A percentile compares a stretch with the other conserved stretches of the same genome.
phyloP scores from a whole-genome alignment of 164 flowering plant species.

The Magnolia kwangsiensis region DNA sequence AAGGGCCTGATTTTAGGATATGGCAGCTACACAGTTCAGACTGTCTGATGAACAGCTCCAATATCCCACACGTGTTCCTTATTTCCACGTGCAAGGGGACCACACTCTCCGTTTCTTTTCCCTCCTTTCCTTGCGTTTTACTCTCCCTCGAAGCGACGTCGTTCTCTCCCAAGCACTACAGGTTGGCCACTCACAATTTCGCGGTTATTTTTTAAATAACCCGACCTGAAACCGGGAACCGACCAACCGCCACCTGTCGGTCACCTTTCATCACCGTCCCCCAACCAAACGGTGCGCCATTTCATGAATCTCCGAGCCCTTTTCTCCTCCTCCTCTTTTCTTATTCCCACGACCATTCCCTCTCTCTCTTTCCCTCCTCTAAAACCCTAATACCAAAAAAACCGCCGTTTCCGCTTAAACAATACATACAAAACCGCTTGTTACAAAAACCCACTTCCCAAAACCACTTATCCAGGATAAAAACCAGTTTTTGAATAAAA shows the following conservation, averaged over 20 bases:
- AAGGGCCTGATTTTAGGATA: too few relatives aligned
- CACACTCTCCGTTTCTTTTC: too few relatives aligned
- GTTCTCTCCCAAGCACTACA: constrained; percentile 36
- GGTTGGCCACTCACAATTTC: constrained; percentile 39
- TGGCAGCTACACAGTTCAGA: too few relatives aligned
- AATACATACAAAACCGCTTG: background rate
- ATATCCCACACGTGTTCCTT: too few relatives aligned
- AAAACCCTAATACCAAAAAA: background rate
- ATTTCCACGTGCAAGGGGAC: too few relatives aligned
- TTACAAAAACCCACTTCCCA: background rate
- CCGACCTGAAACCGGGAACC: constrained; percentile 12
- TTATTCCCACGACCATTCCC: constrained; percentile 16
- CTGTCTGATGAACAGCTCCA: too few relatives aligned
- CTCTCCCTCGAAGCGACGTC: constrained; percentile 28
- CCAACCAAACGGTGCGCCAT: constrained; percentile 7
- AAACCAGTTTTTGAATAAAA: background rate
- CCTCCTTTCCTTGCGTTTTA: constrained; percentile 16
- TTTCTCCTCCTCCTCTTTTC: constrained; percentile 17
- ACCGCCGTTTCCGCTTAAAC: background rate
- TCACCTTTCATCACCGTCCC: constrained; percentile 9
- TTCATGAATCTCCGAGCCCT: constrained; percentile 15
- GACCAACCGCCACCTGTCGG: constrained; percentile 33
- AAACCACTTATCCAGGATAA: constrained; percentile 2
- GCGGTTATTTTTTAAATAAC: constrained; percentile 8
- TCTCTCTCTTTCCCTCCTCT: background rate